phyloP scores from a whole-genome alignment of 1,284 basidiomycete species.

The Filobasidium uniguttulatum region DNA sequence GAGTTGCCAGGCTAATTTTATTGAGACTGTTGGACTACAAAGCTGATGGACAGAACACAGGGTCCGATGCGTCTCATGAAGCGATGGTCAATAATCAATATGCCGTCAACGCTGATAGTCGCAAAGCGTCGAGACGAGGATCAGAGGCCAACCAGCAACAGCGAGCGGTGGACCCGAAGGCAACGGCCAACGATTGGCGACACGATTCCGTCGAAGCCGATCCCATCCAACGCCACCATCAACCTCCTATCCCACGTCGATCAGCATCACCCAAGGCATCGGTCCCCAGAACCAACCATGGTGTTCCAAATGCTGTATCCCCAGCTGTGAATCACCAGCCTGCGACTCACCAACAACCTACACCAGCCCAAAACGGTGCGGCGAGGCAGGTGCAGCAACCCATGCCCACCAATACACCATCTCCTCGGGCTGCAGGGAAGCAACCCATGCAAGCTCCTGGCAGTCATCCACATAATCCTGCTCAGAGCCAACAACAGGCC shows the following conservation, averaged over 20 bases:
- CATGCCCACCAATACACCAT: slow-evolving; percentile 40
- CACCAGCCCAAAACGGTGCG: slow-evolving; percentile 18
- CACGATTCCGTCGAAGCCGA: too few species aligned
- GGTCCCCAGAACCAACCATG: not conserved
- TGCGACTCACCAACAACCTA: slow-evolving; percentile 20
- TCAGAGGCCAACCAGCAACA: too few species aligned
- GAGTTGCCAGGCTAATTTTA: too few species aligned
- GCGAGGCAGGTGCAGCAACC: slow-evolving; percentile 22
- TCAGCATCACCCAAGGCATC: not conserved
- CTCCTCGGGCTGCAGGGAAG: slow-evolving; percentile 59
- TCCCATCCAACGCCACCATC: too few species aligned
- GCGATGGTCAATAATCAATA: too few species aligned
- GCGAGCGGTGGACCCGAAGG: too few species aligned
- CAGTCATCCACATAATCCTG: slow-evolving; percentile 25
- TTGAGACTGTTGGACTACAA: too few species aligned
- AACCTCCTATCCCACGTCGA: not conserved
- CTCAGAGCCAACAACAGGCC: slow-evolving; percentile 29
- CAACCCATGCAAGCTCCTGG: slow-evolving; percentile 49
- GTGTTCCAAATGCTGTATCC: slow-evolving; percentile 21
- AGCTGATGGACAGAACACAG: too few species aligned
- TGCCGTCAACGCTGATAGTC: too few species aligned
- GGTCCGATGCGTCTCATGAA: too few species aligned
- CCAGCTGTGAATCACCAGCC: slow-evolving; percentile 18
- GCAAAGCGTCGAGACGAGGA: too few species aligned
- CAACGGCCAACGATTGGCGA: too few species aligned